phyloP scores from a whole-genome alignment of 208 protist genomes.

The Acanthamoeba lugdunensis region DNA sequence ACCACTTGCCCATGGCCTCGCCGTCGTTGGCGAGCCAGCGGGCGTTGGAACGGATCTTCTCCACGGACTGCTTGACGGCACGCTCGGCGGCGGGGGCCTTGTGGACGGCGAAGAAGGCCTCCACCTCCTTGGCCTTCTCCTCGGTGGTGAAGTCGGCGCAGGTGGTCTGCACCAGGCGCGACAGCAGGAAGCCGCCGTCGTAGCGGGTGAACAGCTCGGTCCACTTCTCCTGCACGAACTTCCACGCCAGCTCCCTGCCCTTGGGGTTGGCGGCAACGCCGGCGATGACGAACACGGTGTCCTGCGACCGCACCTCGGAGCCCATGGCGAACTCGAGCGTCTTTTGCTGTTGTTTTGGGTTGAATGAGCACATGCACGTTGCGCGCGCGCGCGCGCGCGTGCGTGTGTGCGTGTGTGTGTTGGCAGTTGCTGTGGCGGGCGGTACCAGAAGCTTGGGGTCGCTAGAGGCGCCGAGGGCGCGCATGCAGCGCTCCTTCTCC shows the following conservation, averaged over 20 bases:
- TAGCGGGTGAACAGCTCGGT: conserved; percentile 35
- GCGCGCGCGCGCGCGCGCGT: no score
- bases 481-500: conserved; percentile 76
- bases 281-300: conserved; percentile 74
- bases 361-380: background rate
- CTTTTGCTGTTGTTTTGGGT: background rate
- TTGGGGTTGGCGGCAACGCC: conserved; percentile 36
- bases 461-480: conserved; percentile 25
- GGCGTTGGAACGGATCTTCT: conserved; percentile 57
- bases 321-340: conserved; percentile 79
- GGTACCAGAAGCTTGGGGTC: conserved; percentile 51
- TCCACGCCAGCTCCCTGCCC: conserved; percentile 70
- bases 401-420: background rate
- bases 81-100: conserved; percentile 50
- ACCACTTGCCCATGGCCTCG: conserved; percentile 6
- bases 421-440: background rate
- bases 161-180: conserved; percentile 20
- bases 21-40: conserved; percentile 53
- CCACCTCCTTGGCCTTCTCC: conserved; percentile 62
- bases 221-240: conserved; percentile 78
- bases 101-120: conserved; percentile 51
- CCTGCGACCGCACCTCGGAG: conserved; percentile 75
- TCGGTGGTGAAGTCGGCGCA: conserved; percentile 50
- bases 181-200: conserved; percentile 50
- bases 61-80: conserved; percentile 52